phyloP scores from a whole-genome alignment of 345 rosid genomes.

The Eucalyptus erythrocorys region DNA sequence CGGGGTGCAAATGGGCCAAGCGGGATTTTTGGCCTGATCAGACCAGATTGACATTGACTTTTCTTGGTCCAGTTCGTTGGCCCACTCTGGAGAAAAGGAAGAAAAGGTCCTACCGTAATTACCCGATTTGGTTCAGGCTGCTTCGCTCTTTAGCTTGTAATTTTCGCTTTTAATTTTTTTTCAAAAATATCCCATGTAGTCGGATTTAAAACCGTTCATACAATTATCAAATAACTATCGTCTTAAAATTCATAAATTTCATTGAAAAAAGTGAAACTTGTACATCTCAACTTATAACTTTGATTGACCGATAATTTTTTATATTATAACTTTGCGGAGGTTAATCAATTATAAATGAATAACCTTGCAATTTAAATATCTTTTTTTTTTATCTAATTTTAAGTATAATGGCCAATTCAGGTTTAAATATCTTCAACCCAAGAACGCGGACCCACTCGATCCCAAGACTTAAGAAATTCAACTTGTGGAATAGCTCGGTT shows the following conservation, averaged over 20 bases:
- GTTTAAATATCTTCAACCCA: neutral
- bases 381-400: neutral
- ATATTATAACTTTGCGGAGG: neutral
- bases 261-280: rapidly evolving
- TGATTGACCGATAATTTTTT: neutral
- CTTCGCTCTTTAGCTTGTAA: neutral
- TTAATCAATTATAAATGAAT: neutral
- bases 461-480: neutral
- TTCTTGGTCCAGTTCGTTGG: neutral
- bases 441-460: neutral
- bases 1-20: neutral
- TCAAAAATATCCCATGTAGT: neutral
- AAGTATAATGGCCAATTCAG: neutral
- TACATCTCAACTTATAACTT: neutral
- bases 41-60: rapidly evolving
- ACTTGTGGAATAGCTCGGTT: neutral
- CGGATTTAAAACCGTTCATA: neutral
- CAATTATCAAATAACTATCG: neutral
- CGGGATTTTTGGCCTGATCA: neutral
- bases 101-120: neutral
- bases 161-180: neutral
- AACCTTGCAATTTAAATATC: neutral
- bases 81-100: neutral
- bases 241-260: neutral
- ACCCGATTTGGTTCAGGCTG: rapidly evolving